phyloP scores from a whole-genome alignment of 768 basidiomycete species.

The Collybia mongolica region DNA sequence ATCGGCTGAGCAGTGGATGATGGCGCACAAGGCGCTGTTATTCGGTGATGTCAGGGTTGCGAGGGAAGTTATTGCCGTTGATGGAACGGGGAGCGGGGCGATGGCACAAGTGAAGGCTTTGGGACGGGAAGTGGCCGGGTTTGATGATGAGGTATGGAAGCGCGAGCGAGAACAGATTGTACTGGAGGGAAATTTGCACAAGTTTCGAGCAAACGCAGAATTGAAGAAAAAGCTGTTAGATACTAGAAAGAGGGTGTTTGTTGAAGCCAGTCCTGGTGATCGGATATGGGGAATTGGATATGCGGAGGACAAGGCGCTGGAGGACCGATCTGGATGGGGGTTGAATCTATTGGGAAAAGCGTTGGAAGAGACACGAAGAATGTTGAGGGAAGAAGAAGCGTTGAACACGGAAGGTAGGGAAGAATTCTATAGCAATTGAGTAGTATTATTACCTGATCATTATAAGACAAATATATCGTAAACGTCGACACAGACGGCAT shows the following conservation, averaged over 20 bases:
- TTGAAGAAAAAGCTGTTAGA: conserved; percentile 38
- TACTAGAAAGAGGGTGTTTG: conserved; percentile 47
- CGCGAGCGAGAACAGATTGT: conserved; percentile 47
- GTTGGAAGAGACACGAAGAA: conserved; percentile 37
- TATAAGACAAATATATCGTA: no score
- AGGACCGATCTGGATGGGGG: conserved; percentile 46
- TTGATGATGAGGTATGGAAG: conserved; percentile 50
- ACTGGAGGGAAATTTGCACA: conserved; percentile 49
- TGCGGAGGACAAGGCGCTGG: conserved; percentile 46
- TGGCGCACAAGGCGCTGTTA: conserved; percentile 48
- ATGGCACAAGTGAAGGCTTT: conserved; percentile 50
- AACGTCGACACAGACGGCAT: no score
- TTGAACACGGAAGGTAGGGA: background rate
- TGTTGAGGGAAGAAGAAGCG: conserved; percentile 22
- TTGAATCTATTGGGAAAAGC: conserved; percentile 54
- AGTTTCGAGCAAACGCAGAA: conserved; percentile 50
- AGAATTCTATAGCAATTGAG: no score
- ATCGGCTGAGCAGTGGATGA: no score
- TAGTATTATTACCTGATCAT: no score
- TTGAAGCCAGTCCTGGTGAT: conserved; percentile 61
- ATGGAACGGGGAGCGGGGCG: conserved; percentile 24
- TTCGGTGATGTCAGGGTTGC: conserved; percentile 47
- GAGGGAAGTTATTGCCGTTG: conserved; percentile 37
- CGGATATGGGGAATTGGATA: conserved; percentile 66
- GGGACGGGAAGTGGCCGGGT: conserved; percentile 48